Evolutionary conservation across 2,329 filamentous ascomycete genomes (phyloP).

Genomic region (Sclerotinia nivalis): DNA sequence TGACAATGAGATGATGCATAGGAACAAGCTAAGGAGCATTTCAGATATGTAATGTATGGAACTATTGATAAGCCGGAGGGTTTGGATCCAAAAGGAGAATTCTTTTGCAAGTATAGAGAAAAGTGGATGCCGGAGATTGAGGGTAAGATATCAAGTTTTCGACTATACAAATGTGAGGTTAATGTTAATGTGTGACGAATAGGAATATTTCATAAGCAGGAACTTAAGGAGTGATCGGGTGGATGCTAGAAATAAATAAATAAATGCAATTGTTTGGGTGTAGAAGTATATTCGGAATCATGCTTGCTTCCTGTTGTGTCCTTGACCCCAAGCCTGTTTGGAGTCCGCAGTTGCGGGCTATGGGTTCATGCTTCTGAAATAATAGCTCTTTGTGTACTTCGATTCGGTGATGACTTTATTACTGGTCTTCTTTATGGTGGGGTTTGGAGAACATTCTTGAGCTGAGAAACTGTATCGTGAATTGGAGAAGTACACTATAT

Average conservation of each 20-base stretch:
- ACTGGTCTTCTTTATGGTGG: too few relatives aligned
- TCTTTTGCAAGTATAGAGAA: slow-evolving; percentile 52
- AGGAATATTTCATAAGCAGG: slow-evolving; percentile 50
- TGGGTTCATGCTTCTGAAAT: too few relatives aligned
- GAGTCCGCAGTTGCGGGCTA: too few relatives aligned
- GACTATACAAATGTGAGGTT: neutral
- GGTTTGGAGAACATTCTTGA: too few relatives aligned
- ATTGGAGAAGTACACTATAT: too few relatives aligned
- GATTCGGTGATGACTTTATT: too few relatives aligned
- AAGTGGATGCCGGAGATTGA: slow-evolving; percentile 54
- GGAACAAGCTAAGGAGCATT: slow-evolving; percentile 48
- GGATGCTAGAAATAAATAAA: neutral
- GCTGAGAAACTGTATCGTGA: too few relatives aligned
- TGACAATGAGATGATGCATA: slow-evolving; percentile 28
- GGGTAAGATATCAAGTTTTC: slow-evolving; percentile 36
- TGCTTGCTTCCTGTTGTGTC: too few relatives aligned
- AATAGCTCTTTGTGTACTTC: too few relatives aligned
- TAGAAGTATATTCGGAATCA: too few relatives aligned
- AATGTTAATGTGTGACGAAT: slow-evolving; percentile 19
- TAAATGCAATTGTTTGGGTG: too few relatives aligned
- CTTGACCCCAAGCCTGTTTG: too few relatives aligned
- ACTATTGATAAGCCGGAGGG: slow-evolving; percentile 51
- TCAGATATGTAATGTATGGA: slow-evolving; percentile 49
- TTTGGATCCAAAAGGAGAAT: slow-evolving; percentile 55
- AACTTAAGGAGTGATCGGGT: slow-evolving; percentile 45